Evolutionary conservation across 192 early-diverging fungal species (phyloP).

Genomic region (Helicostylum pulchrum): DNA sequence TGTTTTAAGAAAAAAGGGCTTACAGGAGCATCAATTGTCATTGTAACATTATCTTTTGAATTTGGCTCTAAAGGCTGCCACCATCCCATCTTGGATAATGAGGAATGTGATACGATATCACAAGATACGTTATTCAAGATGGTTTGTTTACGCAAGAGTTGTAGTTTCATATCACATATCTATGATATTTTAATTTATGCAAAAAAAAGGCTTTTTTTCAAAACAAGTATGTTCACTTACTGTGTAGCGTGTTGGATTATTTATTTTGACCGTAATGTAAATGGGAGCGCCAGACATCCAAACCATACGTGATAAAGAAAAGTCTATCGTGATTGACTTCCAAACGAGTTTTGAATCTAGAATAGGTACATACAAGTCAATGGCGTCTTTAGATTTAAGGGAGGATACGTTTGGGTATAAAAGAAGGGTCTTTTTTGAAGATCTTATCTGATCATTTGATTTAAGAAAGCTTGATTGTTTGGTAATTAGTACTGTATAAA

Average conservation of each 20-base stretch:
- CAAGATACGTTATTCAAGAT: background rate
- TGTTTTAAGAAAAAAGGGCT: background rate
- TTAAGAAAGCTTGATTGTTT: no score
- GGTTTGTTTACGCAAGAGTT: constrained; percentile 18
- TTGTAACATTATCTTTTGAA: constrained; percentile 2
- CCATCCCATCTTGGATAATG: constrained; percentile 17
- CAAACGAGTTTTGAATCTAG: no score
- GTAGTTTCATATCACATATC: constrained; percentile 21
- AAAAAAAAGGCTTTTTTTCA: no score
- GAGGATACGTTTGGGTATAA: no score
- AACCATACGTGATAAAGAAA: background rate
- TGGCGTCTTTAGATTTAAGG: no score
- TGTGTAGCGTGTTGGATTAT: background rate
- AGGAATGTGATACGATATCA: constrained; percentile 4
- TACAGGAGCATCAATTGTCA: constrained; percentile 18
- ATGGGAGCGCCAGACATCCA: constrained; percentile 20
- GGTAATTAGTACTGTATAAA: no score
- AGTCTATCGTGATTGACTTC: background rate
- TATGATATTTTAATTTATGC: background rate
- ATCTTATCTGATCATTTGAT: no score
- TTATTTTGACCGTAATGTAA: constrained; percentile 10
- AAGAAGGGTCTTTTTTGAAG: no score
- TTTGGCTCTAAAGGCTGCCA: constrained; percentile 16
- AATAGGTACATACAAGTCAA: no score
- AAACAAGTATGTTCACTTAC: constrained; percentile 1